Evolutionary conservation across 345 rosid genomes (phyloP), one percentile per base, ranked within the genome.

Genomic region (Reutealis trisperma): DNA sequence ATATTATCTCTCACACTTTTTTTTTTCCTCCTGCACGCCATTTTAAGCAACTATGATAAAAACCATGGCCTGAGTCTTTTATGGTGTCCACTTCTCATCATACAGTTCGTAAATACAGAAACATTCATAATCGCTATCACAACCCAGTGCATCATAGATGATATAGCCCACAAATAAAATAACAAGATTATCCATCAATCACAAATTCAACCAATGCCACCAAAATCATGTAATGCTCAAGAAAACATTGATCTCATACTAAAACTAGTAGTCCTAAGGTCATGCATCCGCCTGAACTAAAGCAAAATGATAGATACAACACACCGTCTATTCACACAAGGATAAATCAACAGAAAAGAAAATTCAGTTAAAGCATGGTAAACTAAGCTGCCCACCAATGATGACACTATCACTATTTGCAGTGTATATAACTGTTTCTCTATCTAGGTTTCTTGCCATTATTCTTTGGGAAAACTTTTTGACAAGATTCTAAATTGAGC

Each of bases 391-490:
- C 77, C 71, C 34, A 41, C 74, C 69, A 61, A 72, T 68, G 42
- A 63, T 22, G 65, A 69, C 30, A 47, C 68, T 47, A 76, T 64
- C 70, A 67, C 41, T 75, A 76, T 41, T 63, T 59, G 67, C 82
- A 74, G n/a, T 67, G 37, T 72, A 65, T 61, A 69, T 55, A 51
- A 47, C 44, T 62, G 63, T 71, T 59, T 75, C 7, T 61, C 78
- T 78, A 73, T 57, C 72, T 30, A 65, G 80, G 70, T 75, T 72
- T 69, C 60, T 75, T 68, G 74, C 66, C 49, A 18, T 77, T 79
- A 77, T 74, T 78, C 64, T 27, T 65, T 4, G 9, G 63, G 69
- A 73, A 74, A 70, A 75, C 51, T 75, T 55, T 69, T n/a, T 60
- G 13, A 55, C 67, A 58, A 61, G 34, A 69, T 74, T 61, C 63